These are phyloP conservation scores for Vaccinium macrocarpon DNA, from an alignment of 148 eudicot species.

Conservation along the genomic window DNA sequence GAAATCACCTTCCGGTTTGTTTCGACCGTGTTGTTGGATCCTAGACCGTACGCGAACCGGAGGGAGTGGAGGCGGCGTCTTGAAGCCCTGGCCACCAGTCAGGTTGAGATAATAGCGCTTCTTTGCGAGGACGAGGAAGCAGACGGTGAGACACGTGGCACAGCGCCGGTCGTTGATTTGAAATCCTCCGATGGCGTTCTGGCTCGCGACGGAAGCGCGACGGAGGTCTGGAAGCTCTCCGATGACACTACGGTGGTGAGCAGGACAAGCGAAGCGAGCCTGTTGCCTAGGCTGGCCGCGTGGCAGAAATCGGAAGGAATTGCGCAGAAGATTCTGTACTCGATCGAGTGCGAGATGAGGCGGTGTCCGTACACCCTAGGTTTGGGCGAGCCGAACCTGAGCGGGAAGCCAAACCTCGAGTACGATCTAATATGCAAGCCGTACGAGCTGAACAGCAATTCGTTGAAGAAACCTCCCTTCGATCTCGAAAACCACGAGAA, in stretches of 20 bases:
- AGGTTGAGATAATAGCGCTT: conserved; percentile 50
- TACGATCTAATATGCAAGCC: conserved; percentile 72
- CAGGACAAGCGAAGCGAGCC: conserved; percentile 45
- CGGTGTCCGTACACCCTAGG: conserved; percentile 62
- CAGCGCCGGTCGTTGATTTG: conserved; percentile 51
- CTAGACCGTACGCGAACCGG: conserved; percentile 55
- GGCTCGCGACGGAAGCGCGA: conserved; percentile 43
- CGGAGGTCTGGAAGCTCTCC: conserved; percentile 59
- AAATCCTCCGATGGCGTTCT: conserved; percentile 40
- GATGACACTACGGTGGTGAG: conserved; percentile 52
- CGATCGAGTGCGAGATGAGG: conserved; percentile 60
- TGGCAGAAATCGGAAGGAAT: conserved; percentile 54
- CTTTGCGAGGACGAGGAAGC: conserved; percentile 50
- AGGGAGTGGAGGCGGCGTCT: conserved; percentile 59
- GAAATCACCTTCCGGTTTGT: conserved; percentile 75
- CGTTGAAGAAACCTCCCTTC: conserved; percentile 39
- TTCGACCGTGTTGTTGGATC: conserved; percentile 50
- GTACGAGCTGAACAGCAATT: conserved; percentile 34
- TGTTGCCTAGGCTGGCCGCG: conserved; percentile 59
- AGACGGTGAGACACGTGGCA: conserved; percentile 11
- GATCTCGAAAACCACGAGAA: conserved; percentile 46
- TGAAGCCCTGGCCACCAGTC: conserved; percentile 41
- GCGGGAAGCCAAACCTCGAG: conserved; percentile 61
- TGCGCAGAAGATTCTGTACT: conserved; percentile 42
- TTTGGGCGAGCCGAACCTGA: conserved; percentile 67